Evolutionary conservation across 805 yeast species (phyloP), one percentile per base, ranked within the genome.

Genomic region (Ogataea saltuana): DNA sequence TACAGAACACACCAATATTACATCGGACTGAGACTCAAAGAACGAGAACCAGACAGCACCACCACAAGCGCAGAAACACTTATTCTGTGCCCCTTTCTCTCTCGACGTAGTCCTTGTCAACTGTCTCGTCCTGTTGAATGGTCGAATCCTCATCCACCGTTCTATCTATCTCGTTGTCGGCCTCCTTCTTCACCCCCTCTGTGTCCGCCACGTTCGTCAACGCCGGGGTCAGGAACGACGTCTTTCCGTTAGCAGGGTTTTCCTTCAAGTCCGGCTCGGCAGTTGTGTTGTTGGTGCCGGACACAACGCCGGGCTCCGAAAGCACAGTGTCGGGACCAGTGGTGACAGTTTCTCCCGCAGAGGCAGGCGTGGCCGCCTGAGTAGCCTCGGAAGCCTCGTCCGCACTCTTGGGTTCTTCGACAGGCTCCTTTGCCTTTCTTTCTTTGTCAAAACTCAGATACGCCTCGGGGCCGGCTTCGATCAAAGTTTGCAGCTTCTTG

Each of bases 141-240:
- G 79, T 74, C 8, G 73, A 59, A 53, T 76, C 81, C 11, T 75
- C 76, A 54, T 75, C 79, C 33, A 59, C 60, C 5, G 70, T 64
- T 3, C 53, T 13, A 11, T 30, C 34, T 3, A n/a, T 27, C 33
- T 36, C 39, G 15, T 12, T 31, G 16, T 18, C 27, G 5, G 6
- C 31, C 22, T 34, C 39, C 21, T 34, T 34, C 39, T 34, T 34
- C 27, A 33, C 27, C 22, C 13, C 28, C n/a, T n/a, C n/a, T n/a
- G n/a, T n/a, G n/a, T n/a, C n/a, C n/a, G n/a, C n/a, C n/a, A n/a
- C n/a, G n/a, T n/a, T n/a, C n/a, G n/a, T n/a, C n/a, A n/a, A n/a
- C n/a, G n/a, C n/a, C n/a, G n/a, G n/a, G n/a, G n/a, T n/a, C n/a
- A n/a, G n/a, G n/a, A n/a, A n/a, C n/a, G n/a, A n/a, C n/a, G n/a